Base-by-base conservation (phyloP, 768 basidiomycete species). In the Hydnum rufescens region DNA sequence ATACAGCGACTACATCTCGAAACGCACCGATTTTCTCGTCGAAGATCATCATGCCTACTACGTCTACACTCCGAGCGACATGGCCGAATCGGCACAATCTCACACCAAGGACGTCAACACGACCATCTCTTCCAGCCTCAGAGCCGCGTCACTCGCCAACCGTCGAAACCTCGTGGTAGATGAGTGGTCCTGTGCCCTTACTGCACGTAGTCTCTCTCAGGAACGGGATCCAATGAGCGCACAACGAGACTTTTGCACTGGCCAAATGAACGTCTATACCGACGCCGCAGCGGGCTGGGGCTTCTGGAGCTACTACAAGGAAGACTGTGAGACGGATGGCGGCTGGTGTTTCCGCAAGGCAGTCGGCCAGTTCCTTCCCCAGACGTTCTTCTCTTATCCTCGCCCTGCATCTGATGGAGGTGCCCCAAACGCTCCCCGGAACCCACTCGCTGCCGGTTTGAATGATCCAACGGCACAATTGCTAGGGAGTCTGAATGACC, bases 21-120 rank as follows among this genome's bases (percentile, higher is more conserved):
- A 65, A 32, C 65, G 75, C 52, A 58, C 62, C 0, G 77, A 80
- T 57, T 85, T 82, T 54, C 70, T 80, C 23, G 74, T 84, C 3
- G 68, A 79, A 55, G 82, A 87, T 54, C 76, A 82, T 60, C 83
- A 85, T 58, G 76, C 77, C 39, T 69, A 83, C 67, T 74, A 79
- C 57, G 74, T 82, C 56, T 82, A 77, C 57, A 75, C 77, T 0
- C 63, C 71, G 1, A 58, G 66, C 1, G 81, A 84, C 57, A 63
- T 66, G 19, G 59, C 58, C 16, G 67, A 66, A 63, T 71, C 61
- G 43, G 80, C 65, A 5, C 63, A 61, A 52, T 64, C 67, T 23
- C 73, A 75, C 53, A 69, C 69, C 2, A 56, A 62, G 23, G 66
- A 70, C 29, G 54, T 76, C 34, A 56, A 59, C 8, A 51, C 55